Base-by-base conservation (phyloP, 2,329 filamentous ascomycete species). In the Aspergillus pseudoterreus region DNA sequence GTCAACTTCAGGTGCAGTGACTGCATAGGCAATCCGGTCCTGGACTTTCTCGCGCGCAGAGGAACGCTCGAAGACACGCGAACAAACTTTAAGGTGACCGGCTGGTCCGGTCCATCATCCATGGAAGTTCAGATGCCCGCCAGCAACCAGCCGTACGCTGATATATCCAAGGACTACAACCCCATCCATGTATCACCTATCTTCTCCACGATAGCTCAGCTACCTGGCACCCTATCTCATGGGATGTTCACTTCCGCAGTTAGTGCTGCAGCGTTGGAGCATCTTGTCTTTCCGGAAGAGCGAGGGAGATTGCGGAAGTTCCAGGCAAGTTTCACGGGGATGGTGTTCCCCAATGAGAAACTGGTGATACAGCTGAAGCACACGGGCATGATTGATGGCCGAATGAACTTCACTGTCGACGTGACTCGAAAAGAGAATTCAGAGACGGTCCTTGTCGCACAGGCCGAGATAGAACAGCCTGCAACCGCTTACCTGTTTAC, bases 231-330 rank as follows among this genome's bases (percentile, higher is more conserved):
- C 30, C 96, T 97, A 64, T 96, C 92, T 1, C 92, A 97, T 69
- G 92, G 92, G 69, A 97, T 97, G 92, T 96, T 95, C 79, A 94
- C 92, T 0, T 96, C 92, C 70, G 92, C 92, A 54, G 87, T 92
- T 36, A 90, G 96, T 84, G 92, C 64, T 92, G 90, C 69, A 77
- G 96, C 50, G 88, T 96, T 15, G 90, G 96, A 80, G 96, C 89
- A 0, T 95, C 91, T 92, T 90, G 92, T 53, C 90, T 90, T 1
- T 90, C 96, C 96, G 78, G 92, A 54, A 2, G 43, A 96, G 68
- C 85, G 96, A 62, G 90, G 90, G 41, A 91, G 92, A 62, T 90
- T 97, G 39, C 86, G 92, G 64, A 95, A 90, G 75, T 97, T 95
- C 82, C 89, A 95, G 64, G 90, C 90, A 55, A 91, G 85, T 24